phyloP scores from a whole-genome alignment of 371 early-diverging fungal species.

The Mucor circinelloides region DNA sequence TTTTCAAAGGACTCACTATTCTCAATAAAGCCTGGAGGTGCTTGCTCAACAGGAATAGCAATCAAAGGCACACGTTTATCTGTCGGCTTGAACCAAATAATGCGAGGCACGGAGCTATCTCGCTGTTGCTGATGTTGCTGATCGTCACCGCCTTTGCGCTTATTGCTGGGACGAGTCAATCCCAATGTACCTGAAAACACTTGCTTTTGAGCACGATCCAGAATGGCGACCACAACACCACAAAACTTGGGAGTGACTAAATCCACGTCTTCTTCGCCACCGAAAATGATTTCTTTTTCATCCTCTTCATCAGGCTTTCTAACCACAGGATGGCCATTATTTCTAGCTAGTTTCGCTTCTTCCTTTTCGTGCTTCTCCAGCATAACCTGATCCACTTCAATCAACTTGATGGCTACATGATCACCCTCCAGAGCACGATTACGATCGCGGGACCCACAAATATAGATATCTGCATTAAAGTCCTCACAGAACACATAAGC shows the following conservation, averaged over 20 bases:
- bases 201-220: slow-evolving; percentile 63
- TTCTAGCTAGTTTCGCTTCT: slow-evolving; percentile 47
- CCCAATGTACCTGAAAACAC: slow-evolving; percentile 65
- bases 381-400: slow-evolving; percentile 66
- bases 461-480: slow-evolving; percentile 72
- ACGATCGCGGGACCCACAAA: slow-evolving; percentile 73
- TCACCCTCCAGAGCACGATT: slow-evolving; percentile 92
- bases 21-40: slow-evolving; percentile 67
- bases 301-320: slow-evolving; percentile 56
- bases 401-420: slow-evolving; percentile 75
- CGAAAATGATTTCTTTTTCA: slow-evolving; percentile 56
- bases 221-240: slow-evolving; percentile 68
- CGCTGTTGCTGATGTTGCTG: slow-evolving; percentile 13
- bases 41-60: slow-evolving; percentile 71
- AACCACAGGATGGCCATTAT: slow-evolving; percentile 42
- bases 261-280: slow-evolving; percentile 56
- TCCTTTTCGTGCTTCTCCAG: slow-evolving; percentile 56
- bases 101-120: slow-evolving; percentile 38
- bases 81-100: slow-evolving; percentile 87
- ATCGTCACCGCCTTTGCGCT: slow-evolving; percentile 42
- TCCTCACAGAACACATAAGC: slow-evolving; percentile 82
- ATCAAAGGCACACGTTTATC: slow-evolving; percentile 82
- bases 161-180: slow-evolving; percentile 58
- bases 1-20: slow-evolving; percentile 58
- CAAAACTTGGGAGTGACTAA: slow-evolving; percentile 58